Conservation (phyloP, 2,329 filamentous ascomycete species). For the Macrophomina pseudophaseolina region DNA sequence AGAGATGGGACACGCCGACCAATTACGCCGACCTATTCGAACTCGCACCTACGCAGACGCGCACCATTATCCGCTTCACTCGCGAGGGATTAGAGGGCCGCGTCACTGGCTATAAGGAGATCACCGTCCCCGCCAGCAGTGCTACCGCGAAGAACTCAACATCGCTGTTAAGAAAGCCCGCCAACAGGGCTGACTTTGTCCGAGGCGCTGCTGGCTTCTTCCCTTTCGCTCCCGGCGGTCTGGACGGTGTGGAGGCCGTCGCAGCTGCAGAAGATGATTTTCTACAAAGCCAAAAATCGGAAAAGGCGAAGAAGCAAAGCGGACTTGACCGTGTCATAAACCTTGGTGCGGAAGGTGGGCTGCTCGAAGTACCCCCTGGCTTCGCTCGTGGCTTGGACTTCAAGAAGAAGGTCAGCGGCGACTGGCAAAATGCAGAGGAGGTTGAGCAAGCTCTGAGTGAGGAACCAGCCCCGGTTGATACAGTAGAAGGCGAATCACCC, state of each 20-base stretch:
- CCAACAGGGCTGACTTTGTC: conserved; percentile 86
- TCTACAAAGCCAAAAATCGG: conserved; percentile 56
- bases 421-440: conserved; percentile 69
- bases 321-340: conserved; percentile 85
- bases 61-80: conserved; percentile 92
- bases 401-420: conserved; percentile 61
- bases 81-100: conserved; percentile 89
- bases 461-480: conserved; percentile 44
- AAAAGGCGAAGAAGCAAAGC: conserved; percentile 47
- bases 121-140: conserved; percentile 87
- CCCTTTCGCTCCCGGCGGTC: conserved; percentile 87
- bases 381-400: conserved; percentile 80
- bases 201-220: conserved; percentile 92
- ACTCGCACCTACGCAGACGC: conserved; percentile 86
- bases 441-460: conserved; percentile 68
- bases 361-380: conserved; percentile 83
- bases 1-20: conserved; percentile 82
- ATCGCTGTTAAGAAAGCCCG: conserved; percentile 83
- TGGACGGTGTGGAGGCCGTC: conserved; percentile 84
- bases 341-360: conserved; percentile 74
- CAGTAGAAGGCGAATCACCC: conserved; percentile 36
- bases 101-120: conserved; percentile 91
- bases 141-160: conserved; percentile 96
- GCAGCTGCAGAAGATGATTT: conserved; percentile 82
- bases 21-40: conserved; percentile 86